Evolutionary conservation across 2,329 filamentous ascomycete species (phyloP).

Genomic region (Sporothrix phasma): DNA sequence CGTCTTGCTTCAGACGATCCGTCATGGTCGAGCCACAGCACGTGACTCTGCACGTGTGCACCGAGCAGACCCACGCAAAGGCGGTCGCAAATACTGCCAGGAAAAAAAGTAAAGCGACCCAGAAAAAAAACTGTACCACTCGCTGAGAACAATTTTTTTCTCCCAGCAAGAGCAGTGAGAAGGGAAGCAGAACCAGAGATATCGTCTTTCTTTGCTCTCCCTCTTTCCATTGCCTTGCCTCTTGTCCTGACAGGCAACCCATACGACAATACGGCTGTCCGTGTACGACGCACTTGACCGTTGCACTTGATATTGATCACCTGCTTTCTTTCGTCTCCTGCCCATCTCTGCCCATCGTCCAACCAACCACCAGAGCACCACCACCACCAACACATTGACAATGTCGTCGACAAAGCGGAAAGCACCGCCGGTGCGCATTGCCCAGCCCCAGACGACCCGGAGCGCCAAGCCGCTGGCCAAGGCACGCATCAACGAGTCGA

Average conservation of each 20-base stretch:
- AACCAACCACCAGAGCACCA: background rate
- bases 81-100: constrained; percentile 16
- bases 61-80: background rate
- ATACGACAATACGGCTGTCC: background rate
- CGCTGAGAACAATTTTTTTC: constrained; percentile 4
- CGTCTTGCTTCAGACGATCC: too few relatives aligned
- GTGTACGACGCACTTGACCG: background rate
- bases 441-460: constrained; percentile 43
- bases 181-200: background rate
- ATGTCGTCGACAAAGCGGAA: constrained; percentile 53
- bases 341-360: background rate
- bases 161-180: background rate
- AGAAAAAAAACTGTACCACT: constrained; percentile 3
- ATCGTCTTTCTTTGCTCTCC: background rate
- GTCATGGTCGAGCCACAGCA: background rate
- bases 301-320: background rate
- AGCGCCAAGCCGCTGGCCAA: constrained; percentile 42
- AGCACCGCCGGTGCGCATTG: constrained; percentile 43
- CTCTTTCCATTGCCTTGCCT: background rate
- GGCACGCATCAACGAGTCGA: constrained; percentile 48
- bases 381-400: background rate
- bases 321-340: background rate
- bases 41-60: background rate
- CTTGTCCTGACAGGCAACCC: background rate
- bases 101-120: constrained; percentile 11